A percentile compares a stretch with the other conserved stretches of the same genome.
These are phyloP conservation scores for Sphaerostilbella broomeana DNA, from an alignment of 2,329 filamentous ascomycete genomes.

Conservation along the genomic window DNA sequence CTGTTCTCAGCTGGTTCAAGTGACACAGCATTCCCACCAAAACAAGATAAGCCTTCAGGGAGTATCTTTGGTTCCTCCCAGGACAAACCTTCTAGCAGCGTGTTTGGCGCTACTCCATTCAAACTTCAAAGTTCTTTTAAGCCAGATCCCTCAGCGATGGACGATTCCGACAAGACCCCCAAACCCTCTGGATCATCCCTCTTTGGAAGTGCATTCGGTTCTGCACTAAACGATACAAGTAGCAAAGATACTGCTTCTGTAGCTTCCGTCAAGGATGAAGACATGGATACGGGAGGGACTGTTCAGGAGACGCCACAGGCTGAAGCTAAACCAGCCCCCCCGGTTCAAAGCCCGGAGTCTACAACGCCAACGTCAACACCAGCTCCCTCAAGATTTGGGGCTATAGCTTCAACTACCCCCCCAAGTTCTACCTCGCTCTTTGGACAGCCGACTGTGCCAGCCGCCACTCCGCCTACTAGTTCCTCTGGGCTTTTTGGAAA, in stretches of 20 bases:
- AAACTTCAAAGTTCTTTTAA: constrained; percentile 64
- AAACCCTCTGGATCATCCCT: constrained; percentile 39
- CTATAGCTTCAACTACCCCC: constrained; percentile 29
- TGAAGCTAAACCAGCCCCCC: constrained; percentile 29
- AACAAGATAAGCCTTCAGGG: constrained; percentile 29
- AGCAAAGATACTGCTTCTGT: constrained; percentile 31
- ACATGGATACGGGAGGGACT: constrained; percentile 41
- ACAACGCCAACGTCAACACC: constrained; percentile 48
- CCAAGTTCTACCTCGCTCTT: constrained; percentile 21
- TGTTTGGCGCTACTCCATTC: constrained; percentile 52
- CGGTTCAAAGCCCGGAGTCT: constrained; percentile 26
- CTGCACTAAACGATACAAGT: constrained; percentile 45
- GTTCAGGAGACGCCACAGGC: constrained; percentile 31
- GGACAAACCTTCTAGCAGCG: constrained; percentile 46
- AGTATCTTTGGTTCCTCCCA: constrained; percentile 34
- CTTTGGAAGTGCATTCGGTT: constrained; percentile 57
- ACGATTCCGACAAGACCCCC: constrained; percentile 48
- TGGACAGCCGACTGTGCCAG: constrained; percentile 28
- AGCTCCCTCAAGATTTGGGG: constrained; percentile 41
- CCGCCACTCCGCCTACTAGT: too few species aligned
- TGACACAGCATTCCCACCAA: constrained; percentile 46
- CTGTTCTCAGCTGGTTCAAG: constrained; percentile 26
- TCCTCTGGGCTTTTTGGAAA: constrained; percentile 25
- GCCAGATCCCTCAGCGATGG: constrained; percentile 53
- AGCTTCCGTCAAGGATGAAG: constrained; percentile 40